phyloP scores from a whole-genome alignment of 1,139 yeast species.

The Eremothecium coryli region DNA sequence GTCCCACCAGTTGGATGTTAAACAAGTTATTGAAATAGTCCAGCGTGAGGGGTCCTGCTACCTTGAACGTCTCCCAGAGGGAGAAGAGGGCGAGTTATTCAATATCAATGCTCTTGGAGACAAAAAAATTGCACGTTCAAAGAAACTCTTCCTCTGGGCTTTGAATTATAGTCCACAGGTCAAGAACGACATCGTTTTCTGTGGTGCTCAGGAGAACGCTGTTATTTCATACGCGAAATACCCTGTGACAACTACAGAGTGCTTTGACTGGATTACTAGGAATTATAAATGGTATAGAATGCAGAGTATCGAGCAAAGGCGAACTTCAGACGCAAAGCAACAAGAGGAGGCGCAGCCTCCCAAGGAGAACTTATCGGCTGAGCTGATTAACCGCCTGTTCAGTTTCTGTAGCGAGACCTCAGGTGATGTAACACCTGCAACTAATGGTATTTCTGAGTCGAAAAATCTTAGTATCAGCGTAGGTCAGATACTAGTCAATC shows the following conservation, averaged over 20 bases:
- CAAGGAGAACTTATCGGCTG: conserved; percentile 6
- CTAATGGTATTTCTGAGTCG: conserved; percentile 4
- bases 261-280: conserved; percentile 25
- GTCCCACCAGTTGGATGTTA: conserved; percentile 7
- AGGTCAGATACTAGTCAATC: conserved; percentile 21
- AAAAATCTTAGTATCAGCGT: conserved; percentile 21
- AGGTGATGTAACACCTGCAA: neutral
- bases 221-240: conserved; percentile 11
- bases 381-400: conserved; percentile 15
- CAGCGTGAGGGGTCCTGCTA: conserved; percentile 20
- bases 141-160: conserved; percentile 22
- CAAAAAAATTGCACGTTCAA: conserved; percentile 22
- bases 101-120: conserved; percentile 24
- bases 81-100: conserved; percentile 11
- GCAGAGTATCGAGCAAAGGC: conserved; percentile 14
- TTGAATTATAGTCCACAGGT: conserved; percentile 16
- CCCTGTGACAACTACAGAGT: conserved; percentile 22
- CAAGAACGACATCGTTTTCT: conserved; percentile 9
- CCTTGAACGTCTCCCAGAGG: conserved; percentile 14
- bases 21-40: conserved; percentile 15
- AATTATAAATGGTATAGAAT: conserved; percentile 21
- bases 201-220: conserved; percentile 8
- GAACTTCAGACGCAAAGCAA: neutral
- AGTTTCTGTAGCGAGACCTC: conserved; percentile 5
- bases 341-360: neutral